phyloP scores from a whole-genome alignment of 2,329 filamentous ascomycete species.

The Calonectria hongkongensis region DNA sequence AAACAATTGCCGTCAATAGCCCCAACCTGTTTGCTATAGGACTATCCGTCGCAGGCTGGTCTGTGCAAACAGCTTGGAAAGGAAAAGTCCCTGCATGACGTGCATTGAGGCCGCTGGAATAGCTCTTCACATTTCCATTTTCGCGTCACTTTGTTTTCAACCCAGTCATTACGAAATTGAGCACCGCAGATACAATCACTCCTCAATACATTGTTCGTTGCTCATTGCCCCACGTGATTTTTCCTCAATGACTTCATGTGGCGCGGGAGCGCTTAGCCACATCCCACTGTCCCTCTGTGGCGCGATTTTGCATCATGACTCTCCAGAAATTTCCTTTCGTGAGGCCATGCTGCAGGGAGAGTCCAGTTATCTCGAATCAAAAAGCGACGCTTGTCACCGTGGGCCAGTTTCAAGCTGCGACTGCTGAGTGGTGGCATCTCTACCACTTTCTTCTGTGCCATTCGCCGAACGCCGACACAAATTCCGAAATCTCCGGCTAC shows the following conservation, averaged over 20 bases:
- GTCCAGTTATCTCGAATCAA: constrained; percentile 37
- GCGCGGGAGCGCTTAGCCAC: constrained; percentile 33
- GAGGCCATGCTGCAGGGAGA: constrained; percentile 36
- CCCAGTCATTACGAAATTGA: neutral
- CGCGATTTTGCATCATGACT: constrained; percentile 51
- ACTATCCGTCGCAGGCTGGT: neutral
- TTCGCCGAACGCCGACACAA: constrained; percentile 38
- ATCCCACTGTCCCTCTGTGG: constrained; percentile 41
- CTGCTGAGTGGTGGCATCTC: constrained; percentile 39
- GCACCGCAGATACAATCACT: neutral
- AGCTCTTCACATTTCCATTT: neutral
- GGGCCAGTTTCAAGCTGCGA: constrained; percentile 30
- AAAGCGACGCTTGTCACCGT: constrained; percentile 20
- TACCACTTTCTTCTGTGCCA: constrained; percentile 33
- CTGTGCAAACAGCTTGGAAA: neutral
- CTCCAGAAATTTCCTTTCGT: constrained; percentile 43
- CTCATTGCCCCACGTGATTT: constrained; percentile 30
- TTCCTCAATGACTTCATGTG: constrained; percentile 31
- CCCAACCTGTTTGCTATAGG: neutral
- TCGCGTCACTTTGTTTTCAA: neutral
- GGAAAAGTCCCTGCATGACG: neutral
- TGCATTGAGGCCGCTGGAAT: too few species aligned
- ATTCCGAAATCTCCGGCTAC: constrained; percentile 51
- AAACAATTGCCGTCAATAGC: neutral
- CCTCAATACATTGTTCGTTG: neutral